Evolutionary conservation across 2,329 filamentous ascomycete genomes (phyloP).

Genomic region (Colletotrichum sublineola): DNA sequence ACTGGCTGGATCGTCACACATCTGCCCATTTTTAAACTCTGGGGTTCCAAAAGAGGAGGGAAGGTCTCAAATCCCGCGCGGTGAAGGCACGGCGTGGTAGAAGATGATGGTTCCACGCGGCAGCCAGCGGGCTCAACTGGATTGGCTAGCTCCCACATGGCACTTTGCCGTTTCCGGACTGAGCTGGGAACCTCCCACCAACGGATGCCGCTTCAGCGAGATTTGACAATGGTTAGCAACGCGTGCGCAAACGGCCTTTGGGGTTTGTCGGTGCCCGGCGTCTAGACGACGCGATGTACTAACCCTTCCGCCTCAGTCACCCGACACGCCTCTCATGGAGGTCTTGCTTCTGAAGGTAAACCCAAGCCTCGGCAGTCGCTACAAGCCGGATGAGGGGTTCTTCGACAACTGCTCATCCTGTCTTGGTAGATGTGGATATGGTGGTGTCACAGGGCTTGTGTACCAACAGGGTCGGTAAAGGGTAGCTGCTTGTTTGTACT

Average conservation of each 20-base stretch:
- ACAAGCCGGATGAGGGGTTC: not conserved
- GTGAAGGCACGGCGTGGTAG: slow-evolving; percentile 28
- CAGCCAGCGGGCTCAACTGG: not conserved
- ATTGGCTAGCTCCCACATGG: slow-evolving; percentile 35
- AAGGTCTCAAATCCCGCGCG: slow-evolving; percentile 27
- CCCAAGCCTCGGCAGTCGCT: slow-evolving; percentile 23
- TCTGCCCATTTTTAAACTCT: slow-evolving; percentile 16
- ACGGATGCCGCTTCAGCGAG: slow-evolving; percentile 36
- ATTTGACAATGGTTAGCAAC: slow-evolving; percentile 35
- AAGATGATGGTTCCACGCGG: slow-evolving; percentile 9
- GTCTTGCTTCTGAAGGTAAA: slow-evolving; percentile 13
- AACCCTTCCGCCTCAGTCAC: slow-evolving; percentile 35
- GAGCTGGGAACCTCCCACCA: slow-evolving; percentile 22
- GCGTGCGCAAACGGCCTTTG: slow-evolving; percentile 38
- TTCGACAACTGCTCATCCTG: not conserved
- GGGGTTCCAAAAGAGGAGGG: slow-evolving; percentile 6
- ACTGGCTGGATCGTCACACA: slow-evolving; percentile 9
- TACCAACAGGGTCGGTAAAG: slow-evolving; percentile 29
- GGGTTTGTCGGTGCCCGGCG: slow-evolving; percentile 32
- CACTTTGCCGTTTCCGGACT: slow-evolving; percentile 37
- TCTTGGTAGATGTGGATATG: slow-evolving; percentile 14
- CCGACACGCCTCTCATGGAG: slow-evolving; percentile 17
- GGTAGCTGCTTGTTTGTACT: not conserved
- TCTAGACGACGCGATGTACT: slow-evolving; percentile 21
- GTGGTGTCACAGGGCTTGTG: slow-evolving; percentile 15